Conservation (phyloP, 2,329 filamentous ascomycete species). For the Ceratocystis huliohia region DNA sequence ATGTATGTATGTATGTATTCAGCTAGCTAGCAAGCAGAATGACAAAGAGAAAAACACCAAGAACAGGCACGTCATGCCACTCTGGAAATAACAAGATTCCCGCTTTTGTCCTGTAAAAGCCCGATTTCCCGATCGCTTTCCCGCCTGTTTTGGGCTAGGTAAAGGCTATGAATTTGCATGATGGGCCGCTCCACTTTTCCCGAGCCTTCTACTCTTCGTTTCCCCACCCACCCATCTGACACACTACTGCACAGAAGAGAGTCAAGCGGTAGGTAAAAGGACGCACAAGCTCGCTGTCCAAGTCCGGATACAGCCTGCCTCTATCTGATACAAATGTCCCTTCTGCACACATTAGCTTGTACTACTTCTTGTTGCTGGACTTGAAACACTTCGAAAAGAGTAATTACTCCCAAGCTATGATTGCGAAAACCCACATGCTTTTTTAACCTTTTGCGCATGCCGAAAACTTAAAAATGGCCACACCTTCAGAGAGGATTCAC, state of each 20-base stretch:
- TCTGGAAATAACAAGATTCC: neutral
- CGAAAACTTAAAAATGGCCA: neutral
- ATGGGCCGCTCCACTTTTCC: neutral
- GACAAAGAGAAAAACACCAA: neutral
- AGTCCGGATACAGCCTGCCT: no score
- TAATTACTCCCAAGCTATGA: neutral
- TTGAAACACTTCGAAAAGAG: no score
- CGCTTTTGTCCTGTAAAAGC: neutral
- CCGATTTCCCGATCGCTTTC: neutral
- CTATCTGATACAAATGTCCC: no score
- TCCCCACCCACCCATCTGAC: neutral
- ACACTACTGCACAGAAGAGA: constrained; percentile 2
- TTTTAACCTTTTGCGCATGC: neutral
- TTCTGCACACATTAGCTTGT: no score
- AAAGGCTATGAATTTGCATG: neutral
- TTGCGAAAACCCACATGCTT: neutral
- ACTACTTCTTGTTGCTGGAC: no score
- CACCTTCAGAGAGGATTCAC: neutral
- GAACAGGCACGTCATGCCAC: neutral
- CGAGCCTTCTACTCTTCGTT: neutral
- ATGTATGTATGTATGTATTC: neutral
- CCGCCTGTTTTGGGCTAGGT: neutral
- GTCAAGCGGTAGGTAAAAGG: neutral
- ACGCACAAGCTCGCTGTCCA: no score
- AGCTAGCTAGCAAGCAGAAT: neutral